A percentile compares a stretch with the other conserved stretches of the same genome.
phyloP scores from a whole-genome alignment of 768 basidiomycete species.

The Macrolepiota albuminosa region DNA sequence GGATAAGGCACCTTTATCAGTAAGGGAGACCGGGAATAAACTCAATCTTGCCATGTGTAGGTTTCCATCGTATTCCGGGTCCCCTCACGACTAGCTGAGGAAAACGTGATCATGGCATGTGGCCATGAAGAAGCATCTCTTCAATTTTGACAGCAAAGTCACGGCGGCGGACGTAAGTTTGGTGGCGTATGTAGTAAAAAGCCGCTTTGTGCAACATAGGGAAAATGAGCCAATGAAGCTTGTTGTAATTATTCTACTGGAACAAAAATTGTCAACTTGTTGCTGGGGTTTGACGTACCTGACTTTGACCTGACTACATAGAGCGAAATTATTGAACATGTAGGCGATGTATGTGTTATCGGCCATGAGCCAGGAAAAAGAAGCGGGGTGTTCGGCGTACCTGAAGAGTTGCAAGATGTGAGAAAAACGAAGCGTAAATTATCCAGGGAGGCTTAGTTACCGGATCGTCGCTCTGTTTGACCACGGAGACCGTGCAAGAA shows the following conservation, averaged over 20 bases:
- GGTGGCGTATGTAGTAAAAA: constrained; percentile 4
- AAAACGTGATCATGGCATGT: constrained; percentile 9
- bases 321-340: background rate
- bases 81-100: background rate
- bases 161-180: background rate
- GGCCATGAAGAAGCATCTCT: background rate
- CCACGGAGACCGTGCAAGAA: constrained; percentile 13
- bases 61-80: constrained; percentile 3
- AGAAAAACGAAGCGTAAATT: constrained; percentile 6
- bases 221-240: background rate
- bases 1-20: constrained; percentile 7
- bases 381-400: constrained; percentile 3
- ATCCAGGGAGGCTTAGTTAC: constrained; percentile 1
- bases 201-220: background rate
- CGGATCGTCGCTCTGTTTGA: constrained; percentile 7
- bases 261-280: background rate
- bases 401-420: constrained; percentile 10
- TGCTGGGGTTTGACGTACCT: background rate
- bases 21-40: constrained; percentile 8
- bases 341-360: background rate
- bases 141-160: background rate
- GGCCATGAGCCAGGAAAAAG: constrained; percentile 1
- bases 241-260: background rate
- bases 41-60: constrained; percentile 4
- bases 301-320: background rate